Base-by-base conservation (phyloP, 2,329 filamentous ascomycete species). In the Gliomastix tumulicola region DNA sequence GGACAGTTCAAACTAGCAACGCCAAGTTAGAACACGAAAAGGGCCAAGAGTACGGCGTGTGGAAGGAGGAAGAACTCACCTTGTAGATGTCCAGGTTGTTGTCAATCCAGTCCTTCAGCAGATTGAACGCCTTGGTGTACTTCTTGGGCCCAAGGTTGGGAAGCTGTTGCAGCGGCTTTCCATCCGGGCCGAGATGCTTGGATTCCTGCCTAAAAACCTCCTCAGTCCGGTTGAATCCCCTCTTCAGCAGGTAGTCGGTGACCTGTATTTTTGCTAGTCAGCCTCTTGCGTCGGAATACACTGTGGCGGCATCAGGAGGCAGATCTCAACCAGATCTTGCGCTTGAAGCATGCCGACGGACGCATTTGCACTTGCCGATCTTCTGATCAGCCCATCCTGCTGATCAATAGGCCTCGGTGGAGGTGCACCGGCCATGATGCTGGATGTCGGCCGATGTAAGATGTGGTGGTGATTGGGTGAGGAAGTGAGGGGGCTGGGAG, bases 61-160 rank as follows among this genome's bases (percentile, higher is more conserved):
- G n/a, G n/a, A n/a, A n/a, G n/a, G n/a, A n/a, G n/a, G n/a, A n/a
- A 16, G 12, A 5, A 41, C 62, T 49, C 59, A 83, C 85, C 69
- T 95, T 95, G 74, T 97, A 97, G 20, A 97, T 74, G 45, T 97
- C 90, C 18, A 98, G 71, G 41, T 87, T 89, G 48, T 90, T 88
- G 46, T 96, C 88, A 32, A 95, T 82, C 84, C 89, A 98, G 45
- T 78, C 75, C 45, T 75, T 81, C 30, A 94, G 66, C 30, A 89
- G 63, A 39, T 76, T 75, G 69, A 74, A 97, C 0, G 85, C 83
- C 44, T 77, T 81, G 28, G 76, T 66, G 52, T 90, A 96, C 57
- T 86, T 92, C 36, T 81, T 78, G 7, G 84, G 82, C 1, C 86
- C 83, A 40, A 72, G 55, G 30, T 88, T 83, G 42, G 88, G 83